Base-by-base conservation (phyloP, 805 yeast species). In the Suhomyces emberorum region DNA sequence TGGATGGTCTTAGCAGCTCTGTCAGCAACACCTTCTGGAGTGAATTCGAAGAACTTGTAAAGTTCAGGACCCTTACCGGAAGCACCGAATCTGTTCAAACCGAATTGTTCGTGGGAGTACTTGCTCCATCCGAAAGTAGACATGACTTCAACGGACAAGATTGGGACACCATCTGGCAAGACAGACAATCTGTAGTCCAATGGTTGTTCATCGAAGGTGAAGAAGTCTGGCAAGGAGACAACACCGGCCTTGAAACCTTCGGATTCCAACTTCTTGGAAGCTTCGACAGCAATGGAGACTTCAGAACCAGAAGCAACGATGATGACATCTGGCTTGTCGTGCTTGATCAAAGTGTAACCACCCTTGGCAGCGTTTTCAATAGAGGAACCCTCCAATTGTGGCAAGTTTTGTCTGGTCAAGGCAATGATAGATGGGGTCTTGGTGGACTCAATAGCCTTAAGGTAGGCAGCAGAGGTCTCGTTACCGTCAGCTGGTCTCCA, bases 401-500 rank as follows among this genome's bases (percentile, higher is more conserved):
- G 89, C 61, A 84, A 71, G 79, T 81, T 81, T 69, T 84, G 95
- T 81, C 95, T 83, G 44, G 91, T 76, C 51, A 84, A 69, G 47
- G 91, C 89, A 59, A 84, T 69, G 52, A 84, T 66, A 44, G 83
- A 72, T 54, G 95, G 95, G 30, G 89, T 82, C 48, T 67, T 63
- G 37, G 66, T 74, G 32, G 81, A 69, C 57, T 68, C 74, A 46
- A 84, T 54, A 34, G 93, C 81, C 46, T 70, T 71, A 61, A 72
- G 66, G 74, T 84, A 84, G 44, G 95, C 87, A 57, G 91, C 95
- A 49, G 89, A 79, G 39, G 79, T 78, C 68, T 85, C 95, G 63
- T 85, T 84, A 75, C 93, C 91, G 62, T 85, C 95, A 55, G 93
- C 93, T 51, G 95, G 95, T 79, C 95, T 83, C 91, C 91, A 84